These are phyloP conservation scores for Colletotrichum gigasporum DNA, from an alignment of 2,329 filamentous ascomycete genomes.

Conservation along the genomic window DNA sequence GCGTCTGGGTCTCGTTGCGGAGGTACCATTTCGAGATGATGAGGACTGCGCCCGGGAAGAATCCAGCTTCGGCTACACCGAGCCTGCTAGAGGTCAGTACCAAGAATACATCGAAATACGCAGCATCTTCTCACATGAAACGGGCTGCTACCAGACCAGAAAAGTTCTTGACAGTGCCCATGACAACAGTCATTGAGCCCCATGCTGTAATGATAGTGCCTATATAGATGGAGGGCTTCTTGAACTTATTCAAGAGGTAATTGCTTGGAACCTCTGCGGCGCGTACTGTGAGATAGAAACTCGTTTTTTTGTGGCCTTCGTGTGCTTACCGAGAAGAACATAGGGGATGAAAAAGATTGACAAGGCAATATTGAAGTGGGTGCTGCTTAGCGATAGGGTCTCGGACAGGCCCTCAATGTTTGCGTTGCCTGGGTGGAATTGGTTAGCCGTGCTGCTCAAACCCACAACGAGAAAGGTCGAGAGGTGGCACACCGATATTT, in stretches of 20 bases:
- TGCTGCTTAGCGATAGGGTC: background rate
- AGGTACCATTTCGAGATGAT: constrained; percentile 42
- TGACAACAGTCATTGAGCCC: constrained; percentile 37
- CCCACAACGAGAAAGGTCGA: no score
- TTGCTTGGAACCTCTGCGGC: no score
- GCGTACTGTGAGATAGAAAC: background rate
- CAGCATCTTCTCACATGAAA: constrained; percentile 27
- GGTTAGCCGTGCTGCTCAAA: no score
- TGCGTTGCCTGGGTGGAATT: no score
- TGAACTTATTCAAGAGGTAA: no score
- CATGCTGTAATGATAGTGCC: no score
- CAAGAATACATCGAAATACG: no score
- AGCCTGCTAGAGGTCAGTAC: background rate
- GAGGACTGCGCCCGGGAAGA: constrained; percentile 44
- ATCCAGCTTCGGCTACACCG: constrained; percentile 35
- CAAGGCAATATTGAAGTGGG: constrained; percentile 17
- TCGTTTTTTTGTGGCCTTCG: no score
- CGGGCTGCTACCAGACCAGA: constrained; percentile 37
- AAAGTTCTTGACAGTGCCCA: constrained; percentile 34
- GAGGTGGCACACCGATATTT: no score
- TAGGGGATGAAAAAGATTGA: constrained; percentile 49
- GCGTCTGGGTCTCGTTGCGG: constrained; percentile 39
- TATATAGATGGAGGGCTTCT: no score
- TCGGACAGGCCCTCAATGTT: constrained; percentile 22
- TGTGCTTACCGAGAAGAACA: constrained; percentile 60